Evolutionary conservation across 2,329 filamentous ascomycete genomes (phyloP), one percentile per base, ranked within the genome.

Genomic region (Aspergillus novofumigatus): DNA sequence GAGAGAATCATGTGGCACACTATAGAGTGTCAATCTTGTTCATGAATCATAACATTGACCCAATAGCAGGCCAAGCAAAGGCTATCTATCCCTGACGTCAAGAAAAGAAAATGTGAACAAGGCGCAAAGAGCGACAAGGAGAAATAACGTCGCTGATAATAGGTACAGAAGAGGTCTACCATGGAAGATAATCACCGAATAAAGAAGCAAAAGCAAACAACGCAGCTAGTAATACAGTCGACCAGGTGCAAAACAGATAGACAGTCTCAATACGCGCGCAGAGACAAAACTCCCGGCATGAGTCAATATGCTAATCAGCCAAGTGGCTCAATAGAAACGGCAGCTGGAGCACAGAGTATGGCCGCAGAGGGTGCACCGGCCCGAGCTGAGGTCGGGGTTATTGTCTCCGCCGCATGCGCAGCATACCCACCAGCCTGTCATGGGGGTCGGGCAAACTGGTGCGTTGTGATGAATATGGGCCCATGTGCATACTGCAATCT

Each of bases 381-480:
- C 62, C 0, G 50, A 38, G 6, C 52, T 54, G 25, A 70, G 52
- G 7, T 11, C 56, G 1, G 67, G 65, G 20, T 68, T 69, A 55
- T 60, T 62, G 21, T 57, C 14, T 4, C 50, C 49, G 0, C 20
- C 1, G 45, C 68, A 72, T 1, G 6, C 0, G 45, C 64, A 69
- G 61, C 70, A 72, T 0, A 11, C 32, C 69, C 68, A 69, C 60
- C 63, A 66, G 10, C 56, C 53, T 5, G 26, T 20, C 58, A 55
- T 61, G 9, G 56, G 17, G 29, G 57, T 29, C 26, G 48, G 32
- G 48, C 11, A 49, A 48, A 20, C 23, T 28, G 9, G n/a, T 54
- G 25, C 14, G 4, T 1, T 21, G 10, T 10, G 51, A 32, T 2
- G 41, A 17, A 44, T 38, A 4, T 47, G 21, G 10, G 14, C 11